Base-by-base conservation (phyloP, 495 filamentous ascomycete genomes). In the Annulohypoxylon stygium region DNA sequence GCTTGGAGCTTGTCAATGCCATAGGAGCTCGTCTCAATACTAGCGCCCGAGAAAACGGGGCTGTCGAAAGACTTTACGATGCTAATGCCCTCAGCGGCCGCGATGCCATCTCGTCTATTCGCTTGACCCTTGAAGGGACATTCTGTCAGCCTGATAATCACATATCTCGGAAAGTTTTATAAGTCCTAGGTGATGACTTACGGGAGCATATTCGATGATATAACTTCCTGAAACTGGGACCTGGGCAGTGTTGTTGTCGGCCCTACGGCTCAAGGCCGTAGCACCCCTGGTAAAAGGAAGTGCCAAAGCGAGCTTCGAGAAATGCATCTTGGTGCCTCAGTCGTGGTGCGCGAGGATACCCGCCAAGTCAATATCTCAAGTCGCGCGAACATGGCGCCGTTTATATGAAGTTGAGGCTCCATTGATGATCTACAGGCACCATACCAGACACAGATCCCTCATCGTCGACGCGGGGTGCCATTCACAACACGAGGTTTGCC, bases 51-150 rank as follows among this genome's bases (percentile, higher is more conserved):
- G 30, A 77, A 77, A 45, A 77, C 48, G 11, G 62, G 59, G 45
- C 62, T 71, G 2, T 69, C 48, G 48, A 77, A 77, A 20, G 50
- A 60, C 37, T 75, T 75, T n/a, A 77, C 43, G 47, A 77, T 70
- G 23, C 36, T 65, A n/a, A 73, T 41, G 55, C 70, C 74, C 33
- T 70, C 51, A n/a, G 60, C 53, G 9, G 68, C 25, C 1, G 53
- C 51, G 26, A 70, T 53, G 6, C 68, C 61, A 70, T 65, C 68
- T 25, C 61, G 60, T 48, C 61, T 58, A 18, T 64, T 47, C 30
- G 53, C 61, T 70, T 65, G 51, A 14, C 68, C 68, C 61, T 65
- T 18, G 5, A 54, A 5, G 33, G 9, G n/a, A 62, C 14, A 14
- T 0, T 18, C 33, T 14, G 12, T 61, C 10, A 60, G 53, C 30